phyloP scores from a whole-genome alignment of 768 basidiomycete species.

The Mycena latifolia region DNA sequence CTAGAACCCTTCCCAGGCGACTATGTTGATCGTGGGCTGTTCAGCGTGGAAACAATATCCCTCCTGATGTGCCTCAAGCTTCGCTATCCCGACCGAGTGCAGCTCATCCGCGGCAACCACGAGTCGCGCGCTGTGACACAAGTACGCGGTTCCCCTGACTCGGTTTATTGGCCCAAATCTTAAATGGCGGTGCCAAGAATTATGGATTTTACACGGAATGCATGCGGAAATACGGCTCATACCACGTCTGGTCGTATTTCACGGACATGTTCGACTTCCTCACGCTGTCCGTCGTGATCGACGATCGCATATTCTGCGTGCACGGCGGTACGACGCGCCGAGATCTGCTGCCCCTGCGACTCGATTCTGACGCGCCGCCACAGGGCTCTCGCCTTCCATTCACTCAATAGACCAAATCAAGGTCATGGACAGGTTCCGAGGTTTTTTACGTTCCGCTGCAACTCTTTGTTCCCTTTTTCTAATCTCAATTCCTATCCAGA shows the following conservation, averaged over 20 bases:
- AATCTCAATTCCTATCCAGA: conserved; percentile 53
- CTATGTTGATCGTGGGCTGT: conserved; percentile 97
- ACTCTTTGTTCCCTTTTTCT: conserved; percentile 10
- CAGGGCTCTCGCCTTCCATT: conserved; percentile 93
- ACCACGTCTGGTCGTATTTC: conserved; percentile 98
- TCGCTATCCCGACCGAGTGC: conserved; percentile 95
- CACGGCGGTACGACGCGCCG: conserved; percentile 79
- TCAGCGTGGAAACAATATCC: conserved; percentile 99
- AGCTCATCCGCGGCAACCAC: conserved; percentile 97
- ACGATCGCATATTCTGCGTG: conserved; percentile 99
- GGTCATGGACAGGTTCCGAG: conserved; percentile 58
- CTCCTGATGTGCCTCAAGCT: conserved; percentile 96
- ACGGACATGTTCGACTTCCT: conserved; percentile 99
- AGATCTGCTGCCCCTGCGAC: conserved; percentile 3
- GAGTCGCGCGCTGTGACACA: conserved; percentile 99
- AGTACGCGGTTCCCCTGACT: conserved; percentile 53
- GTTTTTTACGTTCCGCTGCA: conserved; percentile 17
- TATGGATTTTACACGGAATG: conserved; percentile 99
- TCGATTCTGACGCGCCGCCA: conserved; percentile 1
- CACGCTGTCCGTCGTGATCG: conserved; percentile 96
- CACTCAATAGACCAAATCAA: conserved; percentile 32
- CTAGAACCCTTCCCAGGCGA: conserved; percentile 65
- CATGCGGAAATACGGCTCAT: conserved; percentile 94
- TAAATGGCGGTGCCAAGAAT: conserved; percentile 64
- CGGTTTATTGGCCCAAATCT: background rate